Conservation (phyloP, 2,329 filamentous ascomycete species). For the Zymoseptoria ardabiliae region DNA sequence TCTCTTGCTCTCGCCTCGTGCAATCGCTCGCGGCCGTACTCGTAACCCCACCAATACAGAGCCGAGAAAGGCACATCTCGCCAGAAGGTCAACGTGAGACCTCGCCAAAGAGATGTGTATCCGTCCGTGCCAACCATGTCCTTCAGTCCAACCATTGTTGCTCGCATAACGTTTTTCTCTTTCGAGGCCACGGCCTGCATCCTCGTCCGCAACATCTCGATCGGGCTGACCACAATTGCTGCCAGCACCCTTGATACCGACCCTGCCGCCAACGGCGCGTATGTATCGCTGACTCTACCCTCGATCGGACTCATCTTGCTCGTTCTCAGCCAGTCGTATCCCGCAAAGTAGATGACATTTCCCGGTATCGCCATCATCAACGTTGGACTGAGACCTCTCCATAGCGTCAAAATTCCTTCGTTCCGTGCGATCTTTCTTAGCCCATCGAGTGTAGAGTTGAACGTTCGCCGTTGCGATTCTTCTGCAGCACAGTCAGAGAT, state of each 20-base stretch:
- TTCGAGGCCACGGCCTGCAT: constrained; percentile 57
- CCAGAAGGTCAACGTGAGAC: constrained; percentile 86
- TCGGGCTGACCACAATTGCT: constrained; percentile 75
- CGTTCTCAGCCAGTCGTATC: constrained; percentile 88
- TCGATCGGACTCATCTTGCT: constrained; percentile 65
- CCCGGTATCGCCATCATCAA: constrained; percentile 87
- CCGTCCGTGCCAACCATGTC: constrained; percentile 74
- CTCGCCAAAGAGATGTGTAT: constrained; percentile 80
- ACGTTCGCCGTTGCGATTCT: constrained; percentile 72
- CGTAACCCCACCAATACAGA: constrained; percentile 97
- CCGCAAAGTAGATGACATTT: constrained; percentile 98
- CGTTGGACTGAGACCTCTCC: constrained; percentile 90
- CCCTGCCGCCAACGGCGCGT: constrained; percentile 74
- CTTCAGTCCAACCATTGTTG: constrained; percentile 67
- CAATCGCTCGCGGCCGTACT: constrained; percentile 66
- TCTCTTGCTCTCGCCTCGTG: constrained; percentile 57
- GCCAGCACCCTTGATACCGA: constrained; percentile 70
- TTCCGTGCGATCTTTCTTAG: constrained; percentile 90
- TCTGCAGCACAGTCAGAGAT: constrained; percentile 74
- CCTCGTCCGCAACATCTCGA: constrained; percentile 89
- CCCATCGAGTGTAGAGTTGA: constrained; percentile 86
- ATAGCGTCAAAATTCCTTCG: constrained; percentile 78
- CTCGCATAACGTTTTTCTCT: constrained; percentile 62
- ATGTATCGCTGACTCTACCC: constrained; percentile 54
- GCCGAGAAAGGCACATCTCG: constrained; percentile 95